phyloP scores from a whole-genome alignment of 2,329 filamentous ascomycete species.

The Waltergamsia citrina region DNA sequence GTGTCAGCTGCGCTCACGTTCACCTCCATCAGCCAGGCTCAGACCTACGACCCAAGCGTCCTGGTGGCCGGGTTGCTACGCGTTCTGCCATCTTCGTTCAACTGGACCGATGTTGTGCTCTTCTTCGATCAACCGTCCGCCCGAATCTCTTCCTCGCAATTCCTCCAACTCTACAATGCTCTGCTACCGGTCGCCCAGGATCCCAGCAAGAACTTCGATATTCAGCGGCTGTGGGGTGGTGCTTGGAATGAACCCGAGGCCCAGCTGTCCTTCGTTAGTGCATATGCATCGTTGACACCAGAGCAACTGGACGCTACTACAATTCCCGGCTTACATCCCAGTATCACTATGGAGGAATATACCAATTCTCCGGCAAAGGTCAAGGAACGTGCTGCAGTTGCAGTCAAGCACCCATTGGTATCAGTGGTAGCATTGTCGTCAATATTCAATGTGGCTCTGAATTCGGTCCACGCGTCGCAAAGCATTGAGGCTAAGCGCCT shows the following conservation, averaged over 20 bases:
- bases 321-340: constrained; percentile 71
- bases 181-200: constrained; percentile 61
- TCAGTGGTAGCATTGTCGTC: constrained; percentile 75
- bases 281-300: constrained; percentile 67
- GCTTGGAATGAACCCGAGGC: constrained; percentile 79
- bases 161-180: constrained; percentile 71
- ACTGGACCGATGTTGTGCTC: constrained; percentile 63
- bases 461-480: constrained; percentile 51
- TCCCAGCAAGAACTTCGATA: constrained; percentile 51
- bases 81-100: constrained; percentile 53
- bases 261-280: constrained; percentile 87
- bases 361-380: constrained; percentile 37
- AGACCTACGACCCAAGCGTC: constrained; percentile 39
- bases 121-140: constrained; percentile 75
- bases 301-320: constrained; percentile 74
- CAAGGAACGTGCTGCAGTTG: constrained; percentile 44
- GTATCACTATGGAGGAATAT: constrained; percentile 58
- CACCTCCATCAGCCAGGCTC: constrained; percentile 47
- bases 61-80: constrained; percentile 55
- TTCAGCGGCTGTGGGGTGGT: constrained; percentile 86
- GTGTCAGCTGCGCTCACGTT: constrained; percentile 72
- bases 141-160: constrained; percentile 69
- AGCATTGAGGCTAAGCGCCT: constrained; percentile 54
- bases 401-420: constrained; percentile 76
- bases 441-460: constrained; percentile 56